Conservation (phyloP, 768 basidiomycete genomes). For the Pleurotus sapidus region DNA sequence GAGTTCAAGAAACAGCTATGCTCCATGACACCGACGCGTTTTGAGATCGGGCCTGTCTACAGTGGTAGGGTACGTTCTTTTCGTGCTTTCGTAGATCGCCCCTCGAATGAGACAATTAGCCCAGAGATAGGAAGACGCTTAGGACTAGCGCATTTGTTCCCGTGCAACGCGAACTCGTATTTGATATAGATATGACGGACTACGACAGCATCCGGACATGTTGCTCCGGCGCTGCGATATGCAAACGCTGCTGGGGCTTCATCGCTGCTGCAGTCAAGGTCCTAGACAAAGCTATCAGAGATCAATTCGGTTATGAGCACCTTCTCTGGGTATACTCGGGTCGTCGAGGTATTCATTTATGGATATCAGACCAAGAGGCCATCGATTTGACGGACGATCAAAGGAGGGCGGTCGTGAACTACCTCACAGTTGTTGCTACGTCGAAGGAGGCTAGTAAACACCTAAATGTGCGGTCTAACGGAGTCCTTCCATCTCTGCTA, state of each 20-base stretch:
- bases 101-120: conserved; percentile 47
- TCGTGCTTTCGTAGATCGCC: not conserved
- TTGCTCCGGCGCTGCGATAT: conserved; percentile 89
- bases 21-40: conserved; percentile 83
- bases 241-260: conserved; percentile 91
- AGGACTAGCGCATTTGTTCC: conserved; percentile 69
- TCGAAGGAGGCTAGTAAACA: conserved; percentile 81
- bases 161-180: conserved; percentile 86
- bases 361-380: conserved; percentile 90
- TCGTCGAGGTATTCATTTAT: conserved; percentile 96
- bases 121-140: conserved; percentile 84
- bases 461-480: conserved; percentile 61
- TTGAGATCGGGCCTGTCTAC: conserved; percentile 97
- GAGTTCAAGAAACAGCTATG: conserved; percentile 92
- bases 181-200: conserved; percentile 99
- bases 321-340: conserved; percentile 99
- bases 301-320: conserved; percentile 89
- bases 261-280: conserved; percentile 91
- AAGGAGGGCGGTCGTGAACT: conserved; percentile 81
- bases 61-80: conserved; percentile 65
- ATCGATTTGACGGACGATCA: conserved; percentile 91
- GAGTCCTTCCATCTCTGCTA: conserved; percentile 69
- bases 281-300: conserved; percentile 71
- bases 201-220: conserved; percentile 96
- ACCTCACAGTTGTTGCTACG: conserved; percentile 79